Base-by-base conservation (phyloP, 371 early-diverging fungal species). In the Enteropsectra breve region DNA sequence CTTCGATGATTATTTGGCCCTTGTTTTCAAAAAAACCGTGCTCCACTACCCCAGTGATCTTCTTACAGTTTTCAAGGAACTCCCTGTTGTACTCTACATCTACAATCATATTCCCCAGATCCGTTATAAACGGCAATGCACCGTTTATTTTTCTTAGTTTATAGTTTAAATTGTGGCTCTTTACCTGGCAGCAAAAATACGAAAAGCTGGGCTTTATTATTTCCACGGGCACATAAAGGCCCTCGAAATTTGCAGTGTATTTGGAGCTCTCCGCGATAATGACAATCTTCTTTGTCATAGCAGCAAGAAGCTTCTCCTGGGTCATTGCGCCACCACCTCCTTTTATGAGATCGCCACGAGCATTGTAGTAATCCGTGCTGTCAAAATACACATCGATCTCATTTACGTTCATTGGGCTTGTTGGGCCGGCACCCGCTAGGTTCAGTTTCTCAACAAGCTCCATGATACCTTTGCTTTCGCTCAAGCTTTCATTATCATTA, bases 301-400 rank as follows among this genome's bases (percentile, higher is more conserved):
- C 47, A 46, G 57, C 58, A n/a, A 71, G 24, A 15, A 78, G 45
- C 45, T 71, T 76, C 59, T 78, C 79, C 13, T 54, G 54, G 1
- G 63, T 52, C 2, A 74, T 29, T 49, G 79, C 71, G 3, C 75
- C 76, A 11, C 79, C 76, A 11, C 57, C 55, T 8, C 79, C 79
- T 47, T 78, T 78, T 2, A 78, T 69, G 40, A 78, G 13, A 29
- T 63, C 56, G 1, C 70, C 73, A 23, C 48, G 24, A 1, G 23
- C 38, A 48, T 74, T 70, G 43, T 70, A 70, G 40, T 73, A 76
- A 36, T 78, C 79, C 43, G 76, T 69, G 2, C 75, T 68, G 47
- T 78, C 79, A 55, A 78, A 64, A 66, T 78, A 78, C 18, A 78
- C 15, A 52, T 77, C 78, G 8, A 77, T 34, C n/a, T 8, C 2